Evolutionary conservation across 1,139 yeast species (phyloP).

Genomic region (Yamadazyma friedrichii): DNA sequence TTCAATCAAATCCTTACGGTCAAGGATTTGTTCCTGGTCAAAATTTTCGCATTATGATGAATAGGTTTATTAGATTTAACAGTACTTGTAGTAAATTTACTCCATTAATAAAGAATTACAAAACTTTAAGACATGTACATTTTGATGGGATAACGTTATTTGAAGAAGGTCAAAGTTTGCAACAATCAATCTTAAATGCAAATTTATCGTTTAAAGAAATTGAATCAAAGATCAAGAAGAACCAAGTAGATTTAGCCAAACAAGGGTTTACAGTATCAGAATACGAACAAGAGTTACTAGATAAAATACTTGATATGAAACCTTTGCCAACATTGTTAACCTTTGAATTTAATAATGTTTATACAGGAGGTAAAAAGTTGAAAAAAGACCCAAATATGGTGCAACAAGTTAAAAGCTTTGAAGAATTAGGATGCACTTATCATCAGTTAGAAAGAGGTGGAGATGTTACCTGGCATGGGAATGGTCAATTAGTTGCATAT

Average conservation of each 20-base stretch:
- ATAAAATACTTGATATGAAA: conserved; percentile 48
- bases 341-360: conserved; percentile 80
- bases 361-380: conserved; percentile 87
- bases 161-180: conserved; percentile 58
- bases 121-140: conserved; percentile 59
- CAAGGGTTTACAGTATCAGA: conserved; percentile 45
- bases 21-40: conserved; percentile 11
- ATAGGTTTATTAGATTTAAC: conserved; percentile 2
- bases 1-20: conserved; percentile 13
- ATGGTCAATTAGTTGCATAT: conserved; percentile 89
- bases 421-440: conserved; percentile 43
- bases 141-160: conserved; percentile 58
- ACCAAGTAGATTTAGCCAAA: conserved; percentile 31
- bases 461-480: conserved; percentile 94
- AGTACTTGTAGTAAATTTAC: conserved; percentile 21
- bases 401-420: conserved; percentile 38
- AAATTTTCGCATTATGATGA: too few relatives aligned
- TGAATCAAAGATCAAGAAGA: conserved; percentile 46
- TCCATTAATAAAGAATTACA: conserved; percentile 35
- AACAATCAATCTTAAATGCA: conserved; percentile 58
- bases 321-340: conserved; percentile 68
- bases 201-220: conserved; percentile 62
- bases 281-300: conserved; percentile 45
- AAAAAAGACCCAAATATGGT: conserved; percentile 42
- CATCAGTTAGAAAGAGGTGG: conserved; percentile 92